Evolutionary conservation across 2,329 filamentous ascomycete species (phyloP), one percentile per base, ranked within the genome.

Genomic region (Fusarium pseudonygamai): DNA sequence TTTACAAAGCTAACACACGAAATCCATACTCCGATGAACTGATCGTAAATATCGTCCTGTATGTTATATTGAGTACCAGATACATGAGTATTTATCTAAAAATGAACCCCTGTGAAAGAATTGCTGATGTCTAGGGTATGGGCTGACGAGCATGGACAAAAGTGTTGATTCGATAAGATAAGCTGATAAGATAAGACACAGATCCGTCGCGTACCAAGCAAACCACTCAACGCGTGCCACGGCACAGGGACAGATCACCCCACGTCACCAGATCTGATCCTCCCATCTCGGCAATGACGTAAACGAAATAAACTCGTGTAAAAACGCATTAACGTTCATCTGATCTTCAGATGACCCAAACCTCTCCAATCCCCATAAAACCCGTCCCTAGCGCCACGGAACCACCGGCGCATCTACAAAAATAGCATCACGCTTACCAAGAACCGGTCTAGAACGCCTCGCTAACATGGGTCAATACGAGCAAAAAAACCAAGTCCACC

Each of bases 361-460:
- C 43, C 40, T 36, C 22, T 16, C 36, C n/a, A 20, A 34, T 47
- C 22, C 45, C 53, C 39, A 60, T n/a, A 37, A 46, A n/a, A 22
- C 50, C 40, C 49, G 14, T 57, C 26, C 22, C 49, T 60, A 26
- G 64, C 18, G 47, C 40, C 13, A 39, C 32, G 26, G 24, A 53
- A 46, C 39, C 24, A n/a, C n/a, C 37, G 49, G 43, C 39, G 5
- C 15, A 52, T 16, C 18, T 42, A 11, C 64, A 69, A 52, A 58
- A 58, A 69, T 69, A 69, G 67, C 20, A 69, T 8, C 45, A 39
- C 36, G 47, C 66, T 67, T 60, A 64, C 39, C 24, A 18, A 22
- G 16, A 64, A 53, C 28, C 5, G 40, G 65, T 69, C 67, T 69
- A 69, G 59, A 69, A 65, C 65, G 30, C 18, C 39, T 46, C 36